Evolutionary conservation across 2,329 filamentous ascomycete genomes (phyloP), one percentile per base, ranked within the genome.

Genomic region (Fusarium sp.): DNA sequence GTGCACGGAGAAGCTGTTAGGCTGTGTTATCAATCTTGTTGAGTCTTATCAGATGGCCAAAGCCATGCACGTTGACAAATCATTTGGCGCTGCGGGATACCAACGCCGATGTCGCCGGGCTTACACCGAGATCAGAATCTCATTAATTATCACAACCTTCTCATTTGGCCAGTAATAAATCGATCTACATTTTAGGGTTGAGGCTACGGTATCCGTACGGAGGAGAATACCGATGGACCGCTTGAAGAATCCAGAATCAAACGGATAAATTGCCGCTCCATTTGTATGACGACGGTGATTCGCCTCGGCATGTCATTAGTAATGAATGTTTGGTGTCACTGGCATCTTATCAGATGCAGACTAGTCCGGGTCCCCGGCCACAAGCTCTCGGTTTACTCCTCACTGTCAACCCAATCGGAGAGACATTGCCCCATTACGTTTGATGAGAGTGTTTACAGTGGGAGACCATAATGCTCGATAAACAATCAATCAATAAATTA

Each of bases 331-430:
- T 44, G 52, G 40, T 55, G 20, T 57, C 53, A 67, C 65, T 61
- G n/a, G 40, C 60, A 73, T 72, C 70, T 73, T 72, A 72, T 72
- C 70, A 72, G 70, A 73, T 72, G 66, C 54, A 73, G 50, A 45
- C 60, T 73, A 60, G 66, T 33, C 45, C 49, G 42, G 35, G 45
- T 72, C 60, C 69, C 60, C 40, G 56, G 50, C 35, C 27, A 14
- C 37, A 64, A 69, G 42, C 38, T 64, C 6, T 42, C 17, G 40
- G 20, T 38, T 66, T 52, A 38, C 60, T 53, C 50, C 60, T 71
- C 53, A 45, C 26, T 38, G 50, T 26, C 23, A 32, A 35, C 4
- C 38, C 38, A 60, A 55, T 69, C 23, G 37, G 27, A 44, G 13
- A 45, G 27, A n/a, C n/a, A 37, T 45, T 15, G 32, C 38, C 38